phyloP scores from a whole-genome alignment of 805 yeast species.

The Zygosaccharomyces lentus region DNA sequence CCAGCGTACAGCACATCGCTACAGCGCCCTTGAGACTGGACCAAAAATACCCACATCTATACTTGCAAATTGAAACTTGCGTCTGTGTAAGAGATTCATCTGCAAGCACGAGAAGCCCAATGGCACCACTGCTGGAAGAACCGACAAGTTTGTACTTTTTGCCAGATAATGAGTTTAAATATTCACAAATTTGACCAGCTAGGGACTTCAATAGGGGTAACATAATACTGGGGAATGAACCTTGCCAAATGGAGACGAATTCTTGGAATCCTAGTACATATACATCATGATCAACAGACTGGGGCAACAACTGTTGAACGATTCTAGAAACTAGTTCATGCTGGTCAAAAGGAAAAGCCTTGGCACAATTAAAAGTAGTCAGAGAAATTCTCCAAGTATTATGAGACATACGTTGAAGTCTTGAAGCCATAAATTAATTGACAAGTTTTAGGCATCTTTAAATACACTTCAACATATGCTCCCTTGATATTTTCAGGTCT shows the following conservation, averaged over 20 bases:
- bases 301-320: conserved; percentile 36
- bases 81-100: conserved; percentile 35
- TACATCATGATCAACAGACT: conserved; percentile 32
- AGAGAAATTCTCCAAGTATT: conserved; percentile 13
- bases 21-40: conserved; percentile 75
- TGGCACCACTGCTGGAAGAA: conserved; percentile 50
- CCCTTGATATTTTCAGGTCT: conserved; percentile 1
- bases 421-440: neutral
- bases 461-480: neutral
- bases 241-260: conserved; percentile 51
- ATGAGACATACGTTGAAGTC: neutral
- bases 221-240: conserved; percentile 41
- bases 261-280: conserved; percentile 68
- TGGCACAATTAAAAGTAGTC: conserved; percentile 56
- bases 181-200: conserved; percentile 35
- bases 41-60: conserved; percentile 52
- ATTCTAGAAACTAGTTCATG: conserved; percentile 32
- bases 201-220: conserved; percentile 37
- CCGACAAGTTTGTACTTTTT: conserved; percentile 42
- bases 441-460: neutral
- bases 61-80: conserved; percentile 31
- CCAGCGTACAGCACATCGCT: conserved; percentile 46
- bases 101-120: conserved; percentile 50
- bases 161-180: conserved; percentile 37
- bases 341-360: conserved; percentile 38